Evolutionary conservation across 768 basidiomycete genomes (phyloP), one percentile per base, ranked within the genome.

Genomic region (Russula virescens): DNA sequence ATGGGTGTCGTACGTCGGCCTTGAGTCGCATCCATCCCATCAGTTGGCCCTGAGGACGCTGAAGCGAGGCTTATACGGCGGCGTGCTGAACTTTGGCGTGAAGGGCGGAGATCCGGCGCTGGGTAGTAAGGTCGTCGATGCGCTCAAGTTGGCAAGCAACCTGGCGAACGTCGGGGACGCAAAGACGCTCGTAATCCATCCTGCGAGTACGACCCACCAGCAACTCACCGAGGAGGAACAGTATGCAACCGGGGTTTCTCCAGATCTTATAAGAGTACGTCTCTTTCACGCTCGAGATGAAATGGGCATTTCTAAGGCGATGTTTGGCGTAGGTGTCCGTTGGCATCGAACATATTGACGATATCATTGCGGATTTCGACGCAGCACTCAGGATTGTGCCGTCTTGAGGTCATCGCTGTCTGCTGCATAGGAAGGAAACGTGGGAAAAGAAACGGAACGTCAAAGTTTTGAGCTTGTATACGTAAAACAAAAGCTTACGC

Each of bases 1-100:
- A 1, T 94, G 88, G 90, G 87, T 92, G 1, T 86, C 84, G 0
- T 94, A 93, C 69, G 80, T 85, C 47, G 92, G 92, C 7, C 80
- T 92, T 1, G 70, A 73, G 54, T 73, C 70, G 3, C 92, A 94
- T 71, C 71, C 77, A 0, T 85, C 83, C 42, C 79, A 94, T 72
- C 73, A 73, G 50, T 71, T 79, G 8, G 90, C 89, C 13, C 77
- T 79, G 68, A 75, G 78, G 62, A 74, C 85, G 40, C 74, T 91
- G 56, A 77, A 85, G 6, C 71, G 72, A n/a, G 78, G 80, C 60
- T 73, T 76, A 2, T 92, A 77, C 61, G 88, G 91, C 4, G 91
- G 90, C 23, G 80, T 94, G 67, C 74, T 94, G 55, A 88, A 80
- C 73, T 93, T 94, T 68, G 92, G 91, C 8, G 73, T 91, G 64